Evolutionary conservation across 2,329 filamentous ascomycete genomes (phyloP).

Genomic region (Xylaria sp.): DNA sequence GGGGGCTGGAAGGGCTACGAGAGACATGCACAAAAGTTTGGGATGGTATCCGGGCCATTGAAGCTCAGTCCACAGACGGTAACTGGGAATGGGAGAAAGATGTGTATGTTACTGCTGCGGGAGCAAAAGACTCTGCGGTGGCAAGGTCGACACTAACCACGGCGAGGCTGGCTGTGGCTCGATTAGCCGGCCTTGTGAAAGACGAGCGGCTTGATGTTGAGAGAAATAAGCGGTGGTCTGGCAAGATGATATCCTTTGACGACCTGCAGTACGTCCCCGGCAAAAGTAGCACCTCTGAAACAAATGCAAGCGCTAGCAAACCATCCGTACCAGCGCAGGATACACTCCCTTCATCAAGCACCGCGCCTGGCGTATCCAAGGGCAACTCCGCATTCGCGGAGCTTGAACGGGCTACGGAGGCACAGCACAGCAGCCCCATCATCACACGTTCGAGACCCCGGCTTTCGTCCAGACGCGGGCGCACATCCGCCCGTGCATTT

Average conservation of each 20-base stretch:
- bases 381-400: conserved; percentile 23
- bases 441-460: conserved; percentile 10
- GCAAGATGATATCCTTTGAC: conserved; percentile 52
- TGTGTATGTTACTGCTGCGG: conserved; percentile 48
- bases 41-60: conserved; percentile 44
- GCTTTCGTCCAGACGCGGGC: background rate
- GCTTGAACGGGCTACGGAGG: conserved; percentile 33
- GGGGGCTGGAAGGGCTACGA: conserved; percentile 42
- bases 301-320: background rate
- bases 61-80: conserved; percentile 36
- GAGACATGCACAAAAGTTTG: conserved; percentile 45
- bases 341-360: background rate
- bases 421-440: background rate
- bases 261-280: conserved; percentile 44
- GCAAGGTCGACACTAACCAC: conserved; percentile 41
- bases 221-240: conserved; percentile 51
- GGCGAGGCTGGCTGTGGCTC: conserved; percentile 47
- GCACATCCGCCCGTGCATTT: conserved; percentile 23
- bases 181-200: conserved; percentile 45
- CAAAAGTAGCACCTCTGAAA: background rate
- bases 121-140: conserved; percentile 42
- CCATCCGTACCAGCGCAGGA: background rate
- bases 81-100: conserved; percentile 48
- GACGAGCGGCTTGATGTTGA: conserved; percentile 44
- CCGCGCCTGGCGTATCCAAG: background rate